phyloP scores from a whole-genome alignment of 176 grass and related monocot species.

The Triticum urartu region DNA sequence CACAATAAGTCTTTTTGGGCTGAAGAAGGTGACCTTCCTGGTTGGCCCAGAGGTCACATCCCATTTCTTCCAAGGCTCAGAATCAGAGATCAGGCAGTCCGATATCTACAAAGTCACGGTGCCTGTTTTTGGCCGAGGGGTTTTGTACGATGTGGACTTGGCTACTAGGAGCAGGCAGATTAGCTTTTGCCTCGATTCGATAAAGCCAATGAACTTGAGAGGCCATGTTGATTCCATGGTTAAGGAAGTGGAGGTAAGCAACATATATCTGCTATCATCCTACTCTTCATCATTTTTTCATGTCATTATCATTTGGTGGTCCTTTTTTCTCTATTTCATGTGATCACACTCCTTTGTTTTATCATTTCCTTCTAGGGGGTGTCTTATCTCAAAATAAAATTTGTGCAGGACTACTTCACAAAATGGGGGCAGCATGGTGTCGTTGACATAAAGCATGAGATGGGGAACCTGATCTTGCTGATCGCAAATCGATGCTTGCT shows the following conservation, averaged over 20 bases:
- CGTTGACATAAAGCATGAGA: constrained; percentile 46
- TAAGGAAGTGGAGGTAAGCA: background rate
- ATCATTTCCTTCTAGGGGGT: no score
- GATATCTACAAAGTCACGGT: background rate
- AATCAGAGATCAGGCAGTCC: background rate
- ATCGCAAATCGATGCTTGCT: constrained; percentile 40
- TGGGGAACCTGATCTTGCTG: constrained; percentile 38
- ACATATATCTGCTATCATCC: no score
- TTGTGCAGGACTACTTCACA: background rate
- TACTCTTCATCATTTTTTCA: no score
- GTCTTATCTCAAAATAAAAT: no score
- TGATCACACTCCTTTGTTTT: no score
- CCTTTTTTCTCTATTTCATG: no score
- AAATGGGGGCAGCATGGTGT: constrained; percentile 41
- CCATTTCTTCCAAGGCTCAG: background rate
- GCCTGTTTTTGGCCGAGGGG: background rate
- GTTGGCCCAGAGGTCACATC: background rate
- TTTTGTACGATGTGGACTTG: background rate
- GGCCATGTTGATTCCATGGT: background rate
- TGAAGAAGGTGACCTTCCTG: background rate
- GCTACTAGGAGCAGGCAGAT: background rate
- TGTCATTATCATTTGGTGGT: no score
- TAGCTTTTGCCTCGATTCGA: background rate
- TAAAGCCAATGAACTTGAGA: background rate
- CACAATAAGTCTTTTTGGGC: background rate